A percentile compares a stretch with the other conserved stretches of the same genome.
phyloP scores from a whole-genome alignment of 768 basidiomycete genomes.

The Serendipita sp. region DNA sequence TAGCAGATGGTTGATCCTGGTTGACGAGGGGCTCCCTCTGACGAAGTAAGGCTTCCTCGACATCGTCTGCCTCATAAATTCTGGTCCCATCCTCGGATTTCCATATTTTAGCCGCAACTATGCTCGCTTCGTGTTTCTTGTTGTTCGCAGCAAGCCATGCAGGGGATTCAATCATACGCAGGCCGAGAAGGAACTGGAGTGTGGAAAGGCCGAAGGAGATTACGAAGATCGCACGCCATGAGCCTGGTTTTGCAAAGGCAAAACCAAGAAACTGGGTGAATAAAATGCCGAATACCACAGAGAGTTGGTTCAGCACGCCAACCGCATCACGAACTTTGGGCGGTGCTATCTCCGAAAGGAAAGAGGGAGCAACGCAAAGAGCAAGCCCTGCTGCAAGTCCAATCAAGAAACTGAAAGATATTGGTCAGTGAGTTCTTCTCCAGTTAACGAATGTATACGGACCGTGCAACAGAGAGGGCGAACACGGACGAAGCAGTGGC shows the following conservation, averaged over 20 bases:
- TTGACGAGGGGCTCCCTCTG: constrained; percentile 4
- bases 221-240: constrained; percentile 58
- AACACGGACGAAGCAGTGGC: constrained; percentile 39
- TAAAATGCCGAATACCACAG: constrained; percentile 76
- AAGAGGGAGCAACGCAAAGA: constrained; percentile 68
- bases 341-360: constrained; percentile 74
- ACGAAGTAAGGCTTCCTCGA: neutral
- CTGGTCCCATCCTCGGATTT: constrained; percentile 13
- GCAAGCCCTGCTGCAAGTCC: constrained; percentile 61
- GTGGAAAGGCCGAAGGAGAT: constrained; percentile 42
- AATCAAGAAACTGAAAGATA: constrained; percentile 35
- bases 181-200: constrained; percentile 39
- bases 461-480: constrained; percentile 52
- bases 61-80: constrained; percentile 6
- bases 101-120: constrained; percentile 39
- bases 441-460: constrained; percentile 13
- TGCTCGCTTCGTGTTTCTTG: constrained; percentile 32
- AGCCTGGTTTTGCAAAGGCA: constrained; percentile 44
- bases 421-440: neutral
- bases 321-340: constrained; percentile 55
- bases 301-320: constrained; percentile 67
- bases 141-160: constrained; percentile 42
- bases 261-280: constrained; percentile 68
- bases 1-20: neutral
- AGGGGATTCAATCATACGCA: constrained; percentile 53